phyloP scores from a whole-genome alignment of 805 yeast genomes.

The Kazachstania psychrophila region DNA sequence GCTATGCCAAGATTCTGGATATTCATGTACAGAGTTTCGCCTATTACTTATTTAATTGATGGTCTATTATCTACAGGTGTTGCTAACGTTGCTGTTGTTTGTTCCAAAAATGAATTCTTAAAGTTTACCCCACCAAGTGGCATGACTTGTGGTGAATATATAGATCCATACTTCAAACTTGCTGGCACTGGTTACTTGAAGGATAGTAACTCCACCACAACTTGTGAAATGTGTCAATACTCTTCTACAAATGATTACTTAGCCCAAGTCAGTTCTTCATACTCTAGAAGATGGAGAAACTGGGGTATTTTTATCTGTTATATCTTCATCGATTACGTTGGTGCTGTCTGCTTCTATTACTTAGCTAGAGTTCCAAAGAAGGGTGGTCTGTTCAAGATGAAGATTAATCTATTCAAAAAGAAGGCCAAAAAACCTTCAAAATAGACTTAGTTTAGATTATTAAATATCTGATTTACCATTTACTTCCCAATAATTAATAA shows the following conservation, averaged over 20 bases:
- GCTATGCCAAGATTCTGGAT: slow-evolving; percentile 68
- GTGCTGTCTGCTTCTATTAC: slow-evolving; percentile 47
- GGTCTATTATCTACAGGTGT: slow-evolving; percentile 48
- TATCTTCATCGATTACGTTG: slow-evolving; percentile 35
- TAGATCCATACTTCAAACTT: slow-evolving; percentile 30
- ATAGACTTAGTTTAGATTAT: no score
- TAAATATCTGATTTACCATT: no score
- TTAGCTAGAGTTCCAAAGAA: slow-evolving; percentile 64
- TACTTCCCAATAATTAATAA: no score
- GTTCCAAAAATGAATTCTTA: slow-evolving; percentile 42
- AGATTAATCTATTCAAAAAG: no score
- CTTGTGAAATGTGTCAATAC: slow-evolving; percentile 52
- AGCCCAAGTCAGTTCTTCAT: slow-evolving; percentile 33
- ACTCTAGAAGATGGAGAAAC: slow-evolving; percentile 45
- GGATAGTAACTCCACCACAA: slow-evolving; percentile 38
- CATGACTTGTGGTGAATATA: slow-evolving; percentile 48
- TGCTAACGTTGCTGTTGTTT: slow-evolving; percentile 40
- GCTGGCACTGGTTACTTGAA: slow-evolving; percentile 41
- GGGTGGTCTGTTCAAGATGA: no score
- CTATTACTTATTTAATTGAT: slow-evolving; percentile 56
- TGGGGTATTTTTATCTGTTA: slow-evolving; percentile 48
- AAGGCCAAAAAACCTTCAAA: no score
- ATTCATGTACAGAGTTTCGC: slow-evolving; percentile 68
- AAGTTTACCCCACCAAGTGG: slow-evolving; percentile 45
- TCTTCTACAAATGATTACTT: slow-evolving; percentile 50